These are phyloP conservation scores for Phoma sp. DNA, from an alignment of 2,329 filamentous ascomycete species.

Conservation along the genomic window DNA sequence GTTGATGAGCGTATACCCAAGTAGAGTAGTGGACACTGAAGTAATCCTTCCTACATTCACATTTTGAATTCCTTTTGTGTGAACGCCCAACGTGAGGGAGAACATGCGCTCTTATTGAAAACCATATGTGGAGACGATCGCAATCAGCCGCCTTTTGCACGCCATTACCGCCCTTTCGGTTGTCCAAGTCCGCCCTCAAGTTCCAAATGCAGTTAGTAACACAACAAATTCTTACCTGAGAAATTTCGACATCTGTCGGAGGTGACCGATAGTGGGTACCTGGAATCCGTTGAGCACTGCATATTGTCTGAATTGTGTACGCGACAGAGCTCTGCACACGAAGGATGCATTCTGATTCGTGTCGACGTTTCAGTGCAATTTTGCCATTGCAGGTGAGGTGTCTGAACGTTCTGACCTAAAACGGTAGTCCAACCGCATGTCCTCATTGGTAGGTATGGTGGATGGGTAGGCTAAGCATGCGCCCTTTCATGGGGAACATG, in stretches of 20 bases:
- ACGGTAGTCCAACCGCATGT: slow-evolving; percentile 1
- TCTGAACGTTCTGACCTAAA: neutral
- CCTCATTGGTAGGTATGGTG: neutral
- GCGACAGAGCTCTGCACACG: neutral
- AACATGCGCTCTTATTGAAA: slow-evolving; percentile 13
- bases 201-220: slow-evolving; percentile 15
- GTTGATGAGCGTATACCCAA: slow-evolving; percentile 20
- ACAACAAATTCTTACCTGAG: slow-evolving; percentile 15
- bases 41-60: slow-evolving; percentile 7
- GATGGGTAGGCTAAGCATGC: too few species aligned
- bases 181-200: slow-evolving; percentile 8
- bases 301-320: slow-evolving; percentile 3
- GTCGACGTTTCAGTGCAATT: neutral
- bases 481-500: too few species aligned
- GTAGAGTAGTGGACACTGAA: slow-evolving; percentile 11
- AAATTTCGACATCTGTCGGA: slow-evolving; percentile 15
- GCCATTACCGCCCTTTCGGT: slow-evolving; percentile 13
- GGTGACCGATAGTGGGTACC: slow-evolving; percentile 16
- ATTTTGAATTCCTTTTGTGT: neutral
- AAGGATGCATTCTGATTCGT: neutral
- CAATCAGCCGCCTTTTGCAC: slow-evolving; percentile 17
- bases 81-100: neutral
- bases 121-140: slow-evolving; percentile 10
- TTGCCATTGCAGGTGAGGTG: neutral
- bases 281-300: neutral